Evolutionary conservation across 1,284 basidiomycete genomes (phyloP).

Genomic region (Malassezia cuniculi): DNA sequence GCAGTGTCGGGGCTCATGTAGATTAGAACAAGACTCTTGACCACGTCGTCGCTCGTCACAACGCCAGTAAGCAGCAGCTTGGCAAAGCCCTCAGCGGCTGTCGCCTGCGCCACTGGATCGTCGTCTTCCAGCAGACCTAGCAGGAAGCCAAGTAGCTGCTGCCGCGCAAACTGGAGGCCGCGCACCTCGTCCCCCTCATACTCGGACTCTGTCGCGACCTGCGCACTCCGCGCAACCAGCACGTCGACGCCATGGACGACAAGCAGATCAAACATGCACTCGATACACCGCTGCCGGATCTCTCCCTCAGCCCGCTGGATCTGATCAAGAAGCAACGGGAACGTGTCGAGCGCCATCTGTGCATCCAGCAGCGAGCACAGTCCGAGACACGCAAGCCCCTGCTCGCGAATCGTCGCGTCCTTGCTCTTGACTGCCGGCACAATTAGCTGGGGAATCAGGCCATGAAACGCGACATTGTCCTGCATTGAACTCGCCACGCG

Average conservation of each 20-base stretch:
- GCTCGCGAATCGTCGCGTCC: constrained; percentile 68
- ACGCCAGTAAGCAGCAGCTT: constrained; percentile 76
- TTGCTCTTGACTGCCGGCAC: constrained; percentile 79
- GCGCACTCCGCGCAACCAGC: constrained; percentile 48
- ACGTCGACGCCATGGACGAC: constrained; percentile 76
- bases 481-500: constrained; percentile 60
- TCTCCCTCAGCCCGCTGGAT: constrained; percentile 63
- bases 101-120: constrained; percentile 56
- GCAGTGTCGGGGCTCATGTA: constrained; percentile 79
- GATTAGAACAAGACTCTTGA: constrained; percentile 63
- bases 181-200: constrained; percentile 12
- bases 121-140: constrained; percentile 55
- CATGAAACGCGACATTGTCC: constrained; percentile 84
- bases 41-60: constrained; percentile 47
- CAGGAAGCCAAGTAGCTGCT: constrained; percentile 34
- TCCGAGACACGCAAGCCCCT: constrained; percentile 71
- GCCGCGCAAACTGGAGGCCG: constrained; percentile 19
- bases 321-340: constrained; percentile 79
- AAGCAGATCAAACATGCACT: constrained; percentile 78
- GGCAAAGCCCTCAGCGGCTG: constrained; percentile 68
- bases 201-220: constrained; percentile 16
- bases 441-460: constrained; percentile 75
- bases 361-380: constrained; percentile 78
- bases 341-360: constrained; percentile 79
- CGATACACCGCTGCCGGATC: constrained; percentile 66